phyloP scores from a whole-genome alignment of 495 filamentous ascomycete species.

The Aspergillus ostianus region DNA sequence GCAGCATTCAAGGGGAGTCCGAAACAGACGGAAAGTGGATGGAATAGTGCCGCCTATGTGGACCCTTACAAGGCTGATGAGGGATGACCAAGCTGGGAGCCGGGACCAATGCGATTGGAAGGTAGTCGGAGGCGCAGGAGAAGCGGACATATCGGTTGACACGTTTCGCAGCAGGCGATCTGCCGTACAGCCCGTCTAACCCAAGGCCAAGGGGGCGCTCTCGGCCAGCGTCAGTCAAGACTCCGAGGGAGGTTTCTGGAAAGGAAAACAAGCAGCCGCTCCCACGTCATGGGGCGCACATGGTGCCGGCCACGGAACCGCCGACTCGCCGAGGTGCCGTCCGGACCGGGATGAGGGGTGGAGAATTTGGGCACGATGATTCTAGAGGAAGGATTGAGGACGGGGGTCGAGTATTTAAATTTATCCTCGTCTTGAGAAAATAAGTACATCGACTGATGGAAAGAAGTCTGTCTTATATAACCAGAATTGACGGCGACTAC shows the following conservation, averaged over 20 bases:
- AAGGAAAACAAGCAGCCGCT: neutral
- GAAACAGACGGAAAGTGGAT: neutral
- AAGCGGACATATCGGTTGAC: neutral
- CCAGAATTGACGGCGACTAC: neutral
- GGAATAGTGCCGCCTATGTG: neutral
- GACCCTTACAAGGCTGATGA: neutral
- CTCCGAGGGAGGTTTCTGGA: neutral
- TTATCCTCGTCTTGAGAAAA: too few relatives aligned
- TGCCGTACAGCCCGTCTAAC: neutral
- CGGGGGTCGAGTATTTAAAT: too few relatives aligned
- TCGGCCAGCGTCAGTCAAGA: neutral
- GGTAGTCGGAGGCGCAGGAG: neutral
- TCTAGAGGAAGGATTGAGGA: too few relatives aligned
- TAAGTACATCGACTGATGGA: too few relatives aligned
- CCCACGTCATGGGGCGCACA: constrained; percentile 15
- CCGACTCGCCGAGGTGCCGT: neutral
- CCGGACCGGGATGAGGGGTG: too few relatives aligned
- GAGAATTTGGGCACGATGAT: too few relatives aligned
- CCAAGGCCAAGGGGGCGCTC: too few relatives aligned
- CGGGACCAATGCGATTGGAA: neutral
- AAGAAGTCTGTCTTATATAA: neutral
- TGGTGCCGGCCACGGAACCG: constrained; percentile 11
- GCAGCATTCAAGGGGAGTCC: neutral
- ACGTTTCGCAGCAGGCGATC: neutral
- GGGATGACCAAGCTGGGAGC: neutral